phyloP scores from a whole-genome alignment of 2,329 filamentous ascomycete genomes.

The Cladophialophora bantiana region DNA sequence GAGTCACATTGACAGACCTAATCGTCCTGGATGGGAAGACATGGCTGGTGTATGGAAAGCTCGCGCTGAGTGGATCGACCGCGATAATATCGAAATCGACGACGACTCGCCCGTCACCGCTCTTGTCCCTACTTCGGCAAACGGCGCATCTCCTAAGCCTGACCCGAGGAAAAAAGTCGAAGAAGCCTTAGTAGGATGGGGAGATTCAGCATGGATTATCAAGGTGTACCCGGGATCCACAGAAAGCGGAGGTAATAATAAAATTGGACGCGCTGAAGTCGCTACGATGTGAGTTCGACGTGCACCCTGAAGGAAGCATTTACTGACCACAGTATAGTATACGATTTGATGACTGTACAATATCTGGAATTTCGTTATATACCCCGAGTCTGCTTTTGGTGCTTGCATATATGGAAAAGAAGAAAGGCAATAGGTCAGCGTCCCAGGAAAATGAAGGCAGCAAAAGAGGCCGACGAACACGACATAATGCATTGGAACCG shows the following conservation, averaged over 20 bases:
- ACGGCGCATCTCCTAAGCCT: conserved; percentile 49
- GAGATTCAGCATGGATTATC: conserved; percentile 93
- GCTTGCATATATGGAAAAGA: conserved; percentile 83
- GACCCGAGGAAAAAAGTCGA: conserved; percentile 63
- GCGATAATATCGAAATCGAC: conserved; percentile 76
- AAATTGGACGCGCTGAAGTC: conserved; percentile 83
- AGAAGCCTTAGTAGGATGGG: conserved; percentile 92
- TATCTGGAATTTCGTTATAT: conserved; percentile 96
- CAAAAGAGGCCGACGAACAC: conserved; percentile 55
- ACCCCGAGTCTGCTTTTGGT: conserved; percentile 89
- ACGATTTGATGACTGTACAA: conserved; percentile 88
- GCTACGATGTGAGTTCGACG: conserved; percentile 79
- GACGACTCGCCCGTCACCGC: conserved; percentile 56
- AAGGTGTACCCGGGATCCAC: conserved; percentile 81
- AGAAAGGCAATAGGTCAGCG: conserved; percentile 72
- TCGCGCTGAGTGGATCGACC: conserved; percentile 90
- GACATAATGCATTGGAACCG: conserved; percentile 81
- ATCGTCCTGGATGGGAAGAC: conserved; percentile 87
- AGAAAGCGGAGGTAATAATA: conserved; percentile 71
- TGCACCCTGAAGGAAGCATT: conserved; percentile 3
- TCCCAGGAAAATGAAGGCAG: conserved; percentile 54
- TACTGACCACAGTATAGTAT: conserved; percentile 63
- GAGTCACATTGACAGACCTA: conserved; percentile 87
- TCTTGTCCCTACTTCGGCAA: conserved; percentile 47
- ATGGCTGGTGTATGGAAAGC: conserved; percentile 98